phyloP scores from a whole-genome alignment of 139 green algal genomes.

The Asterochloris sp. region DNA sequence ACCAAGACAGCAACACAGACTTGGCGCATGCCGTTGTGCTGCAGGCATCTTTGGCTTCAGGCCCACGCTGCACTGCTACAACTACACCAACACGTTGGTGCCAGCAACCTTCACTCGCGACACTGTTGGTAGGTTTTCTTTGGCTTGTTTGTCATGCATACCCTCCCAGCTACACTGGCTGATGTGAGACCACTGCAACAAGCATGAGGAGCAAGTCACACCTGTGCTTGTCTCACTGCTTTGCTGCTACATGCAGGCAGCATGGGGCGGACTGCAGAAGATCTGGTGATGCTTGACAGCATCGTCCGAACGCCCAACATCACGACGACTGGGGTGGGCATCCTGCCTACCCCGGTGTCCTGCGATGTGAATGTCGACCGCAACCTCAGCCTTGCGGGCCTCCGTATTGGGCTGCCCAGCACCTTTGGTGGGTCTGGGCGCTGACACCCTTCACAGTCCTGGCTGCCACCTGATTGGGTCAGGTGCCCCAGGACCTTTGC shows the following conservation, averaged over 20 bases:
- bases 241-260: conserved; percentile 3
- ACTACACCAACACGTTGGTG: conserved; percentile 11
- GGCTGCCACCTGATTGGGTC: too few species aligned
- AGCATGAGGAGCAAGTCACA: too few species aligned
- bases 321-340: neutral
- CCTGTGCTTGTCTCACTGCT: too few species aligned
- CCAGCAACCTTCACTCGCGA: conserved; percentile 16
- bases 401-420: conserved; percentile 18
- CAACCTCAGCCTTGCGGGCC: conserved; percentile 2
- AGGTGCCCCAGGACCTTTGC: too few species aligned
- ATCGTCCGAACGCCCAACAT: conserved; percentile 3
- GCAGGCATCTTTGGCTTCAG: conserved; percentile 13
- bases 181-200: too few species aligned
- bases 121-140: conserved; percentile 17
- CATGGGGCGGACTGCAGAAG: conserved; percentile 4
- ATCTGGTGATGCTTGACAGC: conserved; percentile 21
- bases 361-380: conserved; percentile 2
- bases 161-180: too few species aligned
- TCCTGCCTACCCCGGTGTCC: neutral
- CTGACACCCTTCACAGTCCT: too few species aligned
- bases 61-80: conserved; percentile 21
- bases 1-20: neutral
- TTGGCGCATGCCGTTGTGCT: too few species aligned
- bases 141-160: too few species aligned
- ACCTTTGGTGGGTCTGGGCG: too few species aligned